These are phyloP conservation scores for Aureobasidium uvarum DNA, from an alignment of 2,329 filamentous ascomycete genomes.

Conservation along the genomic window DNA sequence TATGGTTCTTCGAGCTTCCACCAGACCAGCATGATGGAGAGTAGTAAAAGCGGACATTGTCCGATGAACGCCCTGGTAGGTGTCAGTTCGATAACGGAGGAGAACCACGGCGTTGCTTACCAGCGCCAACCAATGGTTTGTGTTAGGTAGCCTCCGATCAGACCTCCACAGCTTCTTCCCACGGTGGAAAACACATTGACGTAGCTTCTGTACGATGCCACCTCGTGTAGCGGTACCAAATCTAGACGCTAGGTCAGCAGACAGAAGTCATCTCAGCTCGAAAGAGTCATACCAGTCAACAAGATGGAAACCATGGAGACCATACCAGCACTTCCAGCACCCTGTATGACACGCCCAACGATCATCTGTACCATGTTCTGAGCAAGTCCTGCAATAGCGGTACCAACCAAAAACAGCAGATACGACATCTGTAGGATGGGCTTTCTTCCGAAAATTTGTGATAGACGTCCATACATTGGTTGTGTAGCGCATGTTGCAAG, in stretches of 20 bases:
- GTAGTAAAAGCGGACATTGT: slow-evolving; percentile 56
- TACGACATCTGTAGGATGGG: slow-evolving; percentile 43
- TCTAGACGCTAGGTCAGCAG: slow-evolving; percentile 24
- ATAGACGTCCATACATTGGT: slow-evolving; percentile 47
- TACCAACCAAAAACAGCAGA: slow-evolving; percentile 44
- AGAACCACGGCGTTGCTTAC: slow-evolving; percentile 38
- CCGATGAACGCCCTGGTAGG: slow-evolving; percentile 54
- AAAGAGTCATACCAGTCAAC: slow-evolving; percentile 36
- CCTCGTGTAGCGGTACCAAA: slow-evolving; percentile 49
- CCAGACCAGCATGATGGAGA: slow-evolving; percentile 52
- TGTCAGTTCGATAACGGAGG: neutral
- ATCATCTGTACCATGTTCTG: slow-evolving; percentile 44
- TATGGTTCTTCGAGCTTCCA: slow-evolving; percentile 32
- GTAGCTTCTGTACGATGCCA: slow-evolving; percentile 52
- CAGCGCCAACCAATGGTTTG: slow-evolving; percentile 66
- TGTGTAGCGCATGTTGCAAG: slow-evolving; percentile 46
- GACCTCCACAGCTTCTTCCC: slow-evolving; percentile 53
- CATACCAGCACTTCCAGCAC: slow-evolving; percentile 48
- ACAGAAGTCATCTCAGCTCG: neutral
- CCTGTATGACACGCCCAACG: slow-evolving; percentile 44
- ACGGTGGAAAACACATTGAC: slow-evolving; percentile 53
- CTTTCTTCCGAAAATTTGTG: slow-evolving; percentile 49
- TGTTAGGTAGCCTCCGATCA: slow-evolving; percentile 60
- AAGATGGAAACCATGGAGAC: slow-evolving; percentile 49
- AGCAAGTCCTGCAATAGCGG: slow-evolving; percentile 42